A percentile compares a stretch with the other conserved stretches of the same genome.
phyloP scores from a whole-genome alignment of 2,329 filamentous ascomycete species.

The Falciphora oryzae region DNA sequence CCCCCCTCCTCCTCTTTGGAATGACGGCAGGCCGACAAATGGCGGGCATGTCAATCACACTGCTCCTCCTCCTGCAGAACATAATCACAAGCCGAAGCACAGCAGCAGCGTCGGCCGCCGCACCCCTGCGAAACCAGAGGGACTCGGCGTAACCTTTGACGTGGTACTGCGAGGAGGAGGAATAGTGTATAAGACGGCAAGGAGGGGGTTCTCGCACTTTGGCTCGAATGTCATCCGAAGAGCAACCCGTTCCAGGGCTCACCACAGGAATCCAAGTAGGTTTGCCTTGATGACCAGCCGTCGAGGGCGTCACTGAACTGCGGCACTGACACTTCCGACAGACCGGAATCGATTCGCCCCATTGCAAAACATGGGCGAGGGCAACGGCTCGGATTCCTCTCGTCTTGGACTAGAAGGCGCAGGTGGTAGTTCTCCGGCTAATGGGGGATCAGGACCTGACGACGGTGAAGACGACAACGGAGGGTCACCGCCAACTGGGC shows the following conservation, averaged over 20 bases:
- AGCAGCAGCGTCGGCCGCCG: neutral
- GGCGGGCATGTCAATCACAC: neutral
- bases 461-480: too few relatives aligned
- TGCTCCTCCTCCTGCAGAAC: neutral
- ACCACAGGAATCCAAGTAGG: neutral
- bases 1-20: neutral
- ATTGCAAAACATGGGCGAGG: too few relatives aligned
- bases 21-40: neutral
- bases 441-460: too few relatives aligned
- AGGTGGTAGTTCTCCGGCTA: too few relatives aligned
- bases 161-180: neutral
- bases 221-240: neutral
- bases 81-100: neutral
- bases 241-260: neutral
- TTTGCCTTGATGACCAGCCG: neutral
- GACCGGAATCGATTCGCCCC: neutral
- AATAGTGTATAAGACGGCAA: neutral
- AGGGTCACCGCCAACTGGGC: too few relatives aligned
- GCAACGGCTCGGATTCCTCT: too few relatives aligned
- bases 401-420: too few relatives aligned
- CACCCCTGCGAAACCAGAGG: neutral
- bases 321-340: neutral
- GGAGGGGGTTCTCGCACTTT: neutral
- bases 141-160: neutral
- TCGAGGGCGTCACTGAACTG: neutral